Percentiles rank a stretch among this genome's conserved stretches.
Conservation (phyloP, 2,329 filamentous ascomycete genomes). For the Sclerotinia glacialis region DNA sequence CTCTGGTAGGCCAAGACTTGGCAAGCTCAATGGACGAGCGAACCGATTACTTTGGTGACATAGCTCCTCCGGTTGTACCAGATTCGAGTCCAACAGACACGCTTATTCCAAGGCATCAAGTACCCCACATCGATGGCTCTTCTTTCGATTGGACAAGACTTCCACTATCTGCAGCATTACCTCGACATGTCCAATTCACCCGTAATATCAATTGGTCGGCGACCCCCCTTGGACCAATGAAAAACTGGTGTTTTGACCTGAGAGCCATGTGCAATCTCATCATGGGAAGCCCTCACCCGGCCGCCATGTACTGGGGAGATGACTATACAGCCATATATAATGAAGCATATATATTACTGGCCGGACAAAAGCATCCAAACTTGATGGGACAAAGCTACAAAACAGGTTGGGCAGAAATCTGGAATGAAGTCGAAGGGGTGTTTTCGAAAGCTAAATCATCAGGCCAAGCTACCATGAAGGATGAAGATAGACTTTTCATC, state of each 20-base stretch:
- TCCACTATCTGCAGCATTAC: slow-evolving; percentile 59
- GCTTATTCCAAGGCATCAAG: background rate
- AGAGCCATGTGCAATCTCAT: slow-evolving; percentile 78
- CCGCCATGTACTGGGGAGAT: slow-evolving; percentile 76
- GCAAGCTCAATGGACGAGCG: slow-evolving; percentile 3
- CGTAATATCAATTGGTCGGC: slow-evolving; percentile 69
- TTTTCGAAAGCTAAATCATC: slow-evolving; percentile 65
- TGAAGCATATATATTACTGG: slow-evolving; percentile 66
- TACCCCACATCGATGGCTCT: slow-evolving; percentile 25
- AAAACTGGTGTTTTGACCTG: slow-evolving; percentile 68
- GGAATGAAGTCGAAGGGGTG: slow-evolving; percentile 65
- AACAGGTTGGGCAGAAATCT: slow-evolving; percentile 69
- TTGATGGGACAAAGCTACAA: slow-evolving; percentile 72
- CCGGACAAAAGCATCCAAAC: slow-evolving; percentile 71
- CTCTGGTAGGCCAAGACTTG: background rate
- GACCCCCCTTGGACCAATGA: slow-evolving; percentile 73
- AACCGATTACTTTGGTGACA: slow-evolving; percentile 36
- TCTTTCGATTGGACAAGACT: slow-evolving; percentile 78
- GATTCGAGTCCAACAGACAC: background rate
- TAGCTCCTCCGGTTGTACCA: slow-evolving; percentile 22
- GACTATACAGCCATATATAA: slow-evolving; percentile 70
- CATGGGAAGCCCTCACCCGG: slow-evolving; percentile 74
- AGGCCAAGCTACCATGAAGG: slow-evolving; percentile 79
- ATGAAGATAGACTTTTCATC: slow-evolving; percentile 75
- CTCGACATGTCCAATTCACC: slow-evolving; percentile 70